Evolutionary conservation across 169 alveolate species (phyloP).

Genomic region (Theileria annulata): DNA sequence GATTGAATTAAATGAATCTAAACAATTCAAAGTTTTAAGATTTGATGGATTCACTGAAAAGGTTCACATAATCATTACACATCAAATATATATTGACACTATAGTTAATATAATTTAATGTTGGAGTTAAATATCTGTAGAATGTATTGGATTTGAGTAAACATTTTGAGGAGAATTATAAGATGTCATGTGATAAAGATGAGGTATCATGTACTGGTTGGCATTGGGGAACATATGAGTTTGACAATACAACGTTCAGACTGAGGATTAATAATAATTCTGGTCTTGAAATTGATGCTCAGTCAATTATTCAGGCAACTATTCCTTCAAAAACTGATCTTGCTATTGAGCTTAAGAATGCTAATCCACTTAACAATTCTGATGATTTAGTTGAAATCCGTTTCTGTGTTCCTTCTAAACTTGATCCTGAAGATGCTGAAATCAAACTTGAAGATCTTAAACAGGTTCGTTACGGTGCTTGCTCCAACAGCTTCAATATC

Average conservation of each 20-base stretch:
- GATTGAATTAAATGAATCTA: slow-evolving; percentile 71
- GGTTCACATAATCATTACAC: slow-evolving; percentile 24
- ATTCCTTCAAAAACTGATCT: slow-evolving; percentile 84
- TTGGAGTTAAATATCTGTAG: too few relatives aligned
- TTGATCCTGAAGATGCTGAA: slow-evolving; percentile 72
- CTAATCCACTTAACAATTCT: slow-evolving; percentile 29
- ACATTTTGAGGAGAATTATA: slow-evolving; percentile 82
- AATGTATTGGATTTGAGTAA: slow-evolving; percentile 75
- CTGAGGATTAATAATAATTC: slow-evolving; percentile 75
- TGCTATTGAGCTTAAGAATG: slow-evolving; percentile 81
- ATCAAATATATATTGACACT: background rate
- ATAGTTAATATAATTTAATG: too few relatives aligned
- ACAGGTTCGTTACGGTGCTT: slow-evolving; percentile 51
- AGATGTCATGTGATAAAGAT: slow-evolving; percentile 58
- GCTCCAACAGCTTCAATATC: too few relatives aligned
- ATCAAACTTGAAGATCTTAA: slow-evolving; percentile 68
- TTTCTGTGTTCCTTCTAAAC: slow-evolving; percentile 65
- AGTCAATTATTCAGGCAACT: slow-evolving; percentile 80
- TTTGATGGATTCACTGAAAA: slow-evolving; percentile 77
- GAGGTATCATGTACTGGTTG: slow-evolving; percentile 82
- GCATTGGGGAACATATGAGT: slow-evolving; percentile 88
- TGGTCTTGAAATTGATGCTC: slow-evolving; percentile 79
- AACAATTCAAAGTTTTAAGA: slow-evolving; percentile 66
- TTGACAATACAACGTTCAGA: slow-evolving; percentile 73
- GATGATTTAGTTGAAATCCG: slow-evolving; percentile 75